Percentiles rank a stretch among this genome's conserved stretches.
Evolutionary conservation across 352 stramenopile species (phyloP).

Genomic region (Globisporangium carolinianum): DNA sequence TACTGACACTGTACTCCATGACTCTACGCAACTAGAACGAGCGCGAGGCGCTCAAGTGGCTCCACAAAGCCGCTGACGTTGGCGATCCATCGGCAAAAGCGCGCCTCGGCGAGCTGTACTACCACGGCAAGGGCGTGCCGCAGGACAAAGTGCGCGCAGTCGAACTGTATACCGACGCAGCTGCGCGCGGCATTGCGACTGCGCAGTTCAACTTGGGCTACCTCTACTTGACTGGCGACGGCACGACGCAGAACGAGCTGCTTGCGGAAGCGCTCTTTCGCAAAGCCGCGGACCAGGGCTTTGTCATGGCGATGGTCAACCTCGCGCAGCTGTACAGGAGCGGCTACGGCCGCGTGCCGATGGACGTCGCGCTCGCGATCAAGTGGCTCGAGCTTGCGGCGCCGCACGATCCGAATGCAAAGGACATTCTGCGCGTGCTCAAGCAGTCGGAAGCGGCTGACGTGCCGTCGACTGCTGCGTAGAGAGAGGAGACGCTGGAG

Average conservation of each 20-base stretch:
- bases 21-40: conserved; percentile 37
- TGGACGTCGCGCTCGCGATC: conserved; percentile 49
- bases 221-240: conserved; percentile 60
- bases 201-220: conserved; percentile 80
- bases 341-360: conserved; percentile 57
- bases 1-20: background rate
- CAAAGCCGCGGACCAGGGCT: conserved; percentile 63
- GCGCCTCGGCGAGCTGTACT: conserved; percentile 65
- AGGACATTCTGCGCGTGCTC: conserved; percentile 57
- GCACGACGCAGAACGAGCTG: conserved; percentile 43
- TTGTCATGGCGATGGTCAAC: conserved; percentile 87
- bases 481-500: background rate
- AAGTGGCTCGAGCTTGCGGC: conserved; percentile 76
- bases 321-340: conserved; percentile 79
- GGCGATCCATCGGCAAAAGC: conserved; percentile 73
- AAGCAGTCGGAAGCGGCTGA: conserved; percentile 1
- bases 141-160: conserved; percentile 51
- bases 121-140: conserved; percentile 45
- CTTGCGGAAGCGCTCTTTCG: conserved; percentile 72
- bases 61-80: conserved; percentile 64
- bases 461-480: background rate
- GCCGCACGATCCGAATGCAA: conserved; percentile 68
- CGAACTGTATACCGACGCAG: conserved; percentile 63
- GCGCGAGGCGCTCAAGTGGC: conserved; percentile 55
- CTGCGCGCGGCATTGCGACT: conserved; percentile 40